These are phyloP conservation scores for Sugiyamaella valdiviana DNA, from an alignment of 805 yeast genomes.

Conservation along the genomic window DNA sequence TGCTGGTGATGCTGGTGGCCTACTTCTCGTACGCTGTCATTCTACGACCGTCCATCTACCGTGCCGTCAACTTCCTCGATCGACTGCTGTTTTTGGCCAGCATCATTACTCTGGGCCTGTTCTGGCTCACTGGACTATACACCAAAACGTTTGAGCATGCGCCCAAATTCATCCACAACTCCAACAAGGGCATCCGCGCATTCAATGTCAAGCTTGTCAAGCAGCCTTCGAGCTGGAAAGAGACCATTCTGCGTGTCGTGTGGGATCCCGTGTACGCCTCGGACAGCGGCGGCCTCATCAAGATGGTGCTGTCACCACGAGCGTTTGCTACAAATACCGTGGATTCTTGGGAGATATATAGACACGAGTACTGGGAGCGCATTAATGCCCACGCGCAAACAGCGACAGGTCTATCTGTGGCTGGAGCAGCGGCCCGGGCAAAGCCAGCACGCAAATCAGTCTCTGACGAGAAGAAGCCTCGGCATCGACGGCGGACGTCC, in stretches of 20 bases:
- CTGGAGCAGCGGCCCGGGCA: neutral
- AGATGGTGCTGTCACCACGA: slow-evolving; percentile 72
- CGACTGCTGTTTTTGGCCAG: slow-evolving; percentile 49
- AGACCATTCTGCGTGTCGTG: slow-evolving; percentile 22
- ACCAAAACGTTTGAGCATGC: slow-evolving; percentile 77
- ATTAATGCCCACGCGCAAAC: slow-evolving; percentile 46
- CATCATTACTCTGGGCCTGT: slow-evolving; percentile 62
- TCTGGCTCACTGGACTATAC: slow-evolving; percentile 86
- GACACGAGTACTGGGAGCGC: slow-evolving; percentile 89
- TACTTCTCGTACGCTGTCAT: slow-evolving; percentile 31
- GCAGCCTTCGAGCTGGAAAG: slow-evolving; percentile 24
- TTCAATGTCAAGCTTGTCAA: slow-evolving; percentile 66
- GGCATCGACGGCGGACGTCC: neutral
- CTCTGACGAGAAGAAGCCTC: neutral
- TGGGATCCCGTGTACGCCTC: slow-evolving; percentile 25
- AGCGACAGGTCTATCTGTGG: neutral
- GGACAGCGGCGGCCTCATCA: slow-evolving; percentile 62
- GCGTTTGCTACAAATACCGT: slow-evolving; percentile 75
- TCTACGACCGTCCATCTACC: slow-evolving; percentile 33
- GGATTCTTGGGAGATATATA: slow-evolving; percentile 90
- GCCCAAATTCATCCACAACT: slow-evolving; percentile 66
- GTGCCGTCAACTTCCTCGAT: slow-evolving; percentile 31
- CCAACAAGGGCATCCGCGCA: slow-evolving; percentile 85
- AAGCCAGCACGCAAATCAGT: neutral
- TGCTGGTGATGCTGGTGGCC: slow-evolving; percentile 23